Conservation (phyloP, 805 yeast genomes). For the Wickerhamomyces strasburgensis region DNA sequence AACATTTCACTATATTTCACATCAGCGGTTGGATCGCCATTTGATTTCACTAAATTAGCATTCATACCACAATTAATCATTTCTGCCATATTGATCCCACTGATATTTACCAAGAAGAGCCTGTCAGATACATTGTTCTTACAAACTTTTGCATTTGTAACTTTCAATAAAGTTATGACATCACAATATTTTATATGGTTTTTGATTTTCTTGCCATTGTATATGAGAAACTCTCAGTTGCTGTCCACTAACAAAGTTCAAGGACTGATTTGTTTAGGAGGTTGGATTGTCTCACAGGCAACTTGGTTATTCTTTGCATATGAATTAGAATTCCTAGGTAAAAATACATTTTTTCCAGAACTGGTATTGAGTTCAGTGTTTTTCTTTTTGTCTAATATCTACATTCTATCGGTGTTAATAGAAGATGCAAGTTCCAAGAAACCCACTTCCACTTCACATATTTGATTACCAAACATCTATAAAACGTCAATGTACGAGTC, state of each 20-base stretch:
- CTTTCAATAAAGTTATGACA: conserved; percentile 80
- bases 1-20: conserved; percentile 65
- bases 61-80: conserved; percentile 77
- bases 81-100: conserved; percentile 56
- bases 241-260: conserved; percentile 23
- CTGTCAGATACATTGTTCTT: conserved; percentile 56
- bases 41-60: conserved; percentile 52
- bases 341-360: conserved; percentile 54
- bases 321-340: conserved; percentile 74
- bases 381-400: conserved; percentile 60
- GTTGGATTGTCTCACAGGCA: conserved; percentile 73
- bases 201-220: conserved; percentile 76
- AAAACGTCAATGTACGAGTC: no score
- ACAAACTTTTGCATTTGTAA: conserved; percentile 73
- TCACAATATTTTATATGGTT: conserved; percentile 97
- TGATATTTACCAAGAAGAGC: conserved; percentile 36
- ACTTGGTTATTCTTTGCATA: conserved; percentile 78
- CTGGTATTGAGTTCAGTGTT: conserved; percentile 48
- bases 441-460: not conserved
- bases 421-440: conserved; percentile 16
- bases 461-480: not conserved
- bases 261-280: conserved; percentile 37
- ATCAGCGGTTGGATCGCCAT: conserved; percentile 32
- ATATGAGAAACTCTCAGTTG: conserved; percentile 42
- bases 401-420: conserved; percentile 54